Evolutionary conservation across 106 monocot species (phyloP).

Genomic region (Dendrobium catenatum): DNA sequence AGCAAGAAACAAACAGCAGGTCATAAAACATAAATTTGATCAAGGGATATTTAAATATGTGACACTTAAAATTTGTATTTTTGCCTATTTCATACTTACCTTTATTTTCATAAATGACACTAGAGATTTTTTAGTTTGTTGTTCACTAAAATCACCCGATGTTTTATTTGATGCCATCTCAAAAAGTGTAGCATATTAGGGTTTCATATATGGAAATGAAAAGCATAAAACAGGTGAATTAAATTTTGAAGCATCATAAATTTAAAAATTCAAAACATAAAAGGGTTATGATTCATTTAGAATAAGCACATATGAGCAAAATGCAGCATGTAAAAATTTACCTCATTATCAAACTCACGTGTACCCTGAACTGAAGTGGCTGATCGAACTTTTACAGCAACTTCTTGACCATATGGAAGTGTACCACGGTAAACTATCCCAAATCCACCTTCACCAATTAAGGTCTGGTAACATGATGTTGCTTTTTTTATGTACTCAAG

Average conservation of each 20-base stretch:
- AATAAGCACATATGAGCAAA: background rate
- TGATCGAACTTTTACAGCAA: slow-evolving; percentile 62
- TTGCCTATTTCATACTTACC: background rate
- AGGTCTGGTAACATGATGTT: slow-evolving; percentile 38
- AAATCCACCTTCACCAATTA: slow-evolving; percentile 62
- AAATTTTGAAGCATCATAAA: background rate
- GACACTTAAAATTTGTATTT: background rate
- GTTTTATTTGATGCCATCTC: background rate
- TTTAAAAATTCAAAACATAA: background rate
- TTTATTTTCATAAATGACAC: background rate
- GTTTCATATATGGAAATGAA: background rate
- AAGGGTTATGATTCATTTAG: background rate
- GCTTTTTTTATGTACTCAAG: slow-evolving; percentile 31
- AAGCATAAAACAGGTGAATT: background rate
- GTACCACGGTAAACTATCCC: slow-evolving; percentile 55
- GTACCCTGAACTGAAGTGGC: slow-evolving; percentile 56
- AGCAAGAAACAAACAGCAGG: background rate
- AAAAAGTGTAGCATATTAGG: background rate
- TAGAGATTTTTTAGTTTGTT: background rate
- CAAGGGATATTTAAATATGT: background rate
- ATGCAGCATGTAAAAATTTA: background rate
- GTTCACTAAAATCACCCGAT: background rate
- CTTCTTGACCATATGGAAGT: slow-evolving; percentile 44
- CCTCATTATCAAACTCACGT: slow-evolving; percentile 69
- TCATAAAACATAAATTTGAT: background rate